Conservation (phyloP, 2,329 filamentous ascomycete species). For the Epichloe sylvatica region DNA sequence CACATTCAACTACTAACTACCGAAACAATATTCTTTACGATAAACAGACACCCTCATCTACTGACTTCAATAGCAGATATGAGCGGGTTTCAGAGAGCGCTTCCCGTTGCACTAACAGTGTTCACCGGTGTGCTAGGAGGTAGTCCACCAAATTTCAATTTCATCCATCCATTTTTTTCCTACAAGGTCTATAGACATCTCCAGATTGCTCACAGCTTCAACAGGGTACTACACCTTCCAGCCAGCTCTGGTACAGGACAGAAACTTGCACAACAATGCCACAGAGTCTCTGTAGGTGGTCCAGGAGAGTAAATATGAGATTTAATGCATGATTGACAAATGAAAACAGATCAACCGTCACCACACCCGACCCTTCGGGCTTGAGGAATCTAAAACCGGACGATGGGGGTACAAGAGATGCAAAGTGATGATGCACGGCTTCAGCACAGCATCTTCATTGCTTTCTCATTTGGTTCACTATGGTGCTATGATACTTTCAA, state of each 20-base stretch:
- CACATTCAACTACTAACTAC: neutral
- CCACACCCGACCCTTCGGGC: neutral
- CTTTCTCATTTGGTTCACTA: neutral
- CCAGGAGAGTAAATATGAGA: neutral
- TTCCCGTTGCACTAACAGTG: slow-evolving; percentile 22
- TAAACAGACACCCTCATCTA: too few species aligned
- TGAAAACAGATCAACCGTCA: neutral
- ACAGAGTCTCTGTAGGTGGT: neutral
- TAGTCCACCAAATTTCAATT: slow-evolving; percentile 4
- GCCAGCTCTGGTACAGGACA: slow-evolving; percentile 17
- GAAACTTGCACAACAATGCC: slow-evolving; percentile 6
- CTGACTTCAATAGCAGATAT: slow-evolving; percentile 8
- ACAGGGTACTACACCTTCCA: slow-evolving; percentile 25
- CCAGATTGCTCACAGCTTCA: neutral
- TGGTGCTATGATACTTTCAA: too few species aligned
- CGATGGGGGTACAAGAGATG: neutral
- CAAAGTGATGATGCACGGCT: neutral
- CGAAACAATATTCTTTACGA: too few species aligned
- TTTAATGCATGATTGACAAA: neutral
- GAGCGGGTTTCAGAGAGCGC: slow-evolving; percentile 20
- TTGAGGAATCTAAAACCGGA: neutral
- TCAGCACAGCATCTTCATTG: neutral
- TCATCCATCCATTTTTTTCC: neutral
- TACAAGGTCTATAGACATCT: neutral
- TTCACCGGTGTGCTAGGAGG: slow-evolving; percentile 25